Base-by-base conservation (phyloP, 2,329 filamentous ascomycete species). In the Penicillium corylophilum region DNA sequence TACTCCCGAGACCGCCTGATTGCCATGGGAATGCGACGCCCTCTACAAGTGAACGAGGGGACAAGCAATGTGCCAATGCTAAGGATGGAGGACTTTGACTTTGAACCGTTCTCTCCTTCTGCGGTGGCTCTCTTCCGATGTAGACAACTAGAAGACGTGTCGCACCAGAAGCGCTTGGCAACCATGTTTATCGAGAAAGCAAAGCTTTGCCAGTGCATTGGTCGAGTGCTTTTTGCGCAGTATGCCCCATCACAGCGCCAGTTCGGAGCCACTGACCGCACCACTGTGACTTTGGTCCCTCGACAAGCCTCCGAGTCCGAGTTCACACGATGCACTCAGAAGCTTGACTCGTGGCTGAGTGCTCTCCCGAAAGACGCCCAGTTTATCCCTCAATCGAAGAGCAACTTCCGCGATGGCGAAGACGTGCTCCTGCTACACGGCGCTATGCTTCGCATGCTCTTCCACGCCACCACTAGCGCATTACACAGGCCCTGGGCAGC, bases 11-110 rank as follows among this genome's bases (percentile, higher is more conserved):
- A 96, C 71, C 87, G 90, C 33, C 81, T 95, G 18, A 89, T 95
- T 53, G 91, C 91, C 1, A 80, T 96, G 33, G 91, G 91, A 44
- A 92, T 96, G 88, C 83, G 91, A 42, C 83, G 91, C 35, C 91
- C 90, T 2, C 93, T 89, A 2, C 82, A 90, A 54, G 93, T 96
- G 72, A 94, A 95, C 76, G 86, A 90, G 56, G 88, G 92, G 60
- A 90, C 95, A 65, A 94, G 89, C 66, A 89, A 95, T 64, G 89
- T 95, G n/a, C 89, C 90, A 1, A 91, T 95, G 87, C 77, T 95
- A 38, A 83, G 80, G 28, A 76, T 90, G 60, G 79, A 82, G 48
- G 91, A 96, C 64, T 96, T 95, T 64, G 89, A 95, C 62, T 83
- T 88, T 57, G 78, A 81, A 45, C 69, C 80, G 0, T 79, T 90